Evolutionary conservation across 2,329 filamentous ascomycete genomes (phyloP), one percentile per base, ranked within the genome.

Genomic region (Pyrenochaeta sp.): DNA sequence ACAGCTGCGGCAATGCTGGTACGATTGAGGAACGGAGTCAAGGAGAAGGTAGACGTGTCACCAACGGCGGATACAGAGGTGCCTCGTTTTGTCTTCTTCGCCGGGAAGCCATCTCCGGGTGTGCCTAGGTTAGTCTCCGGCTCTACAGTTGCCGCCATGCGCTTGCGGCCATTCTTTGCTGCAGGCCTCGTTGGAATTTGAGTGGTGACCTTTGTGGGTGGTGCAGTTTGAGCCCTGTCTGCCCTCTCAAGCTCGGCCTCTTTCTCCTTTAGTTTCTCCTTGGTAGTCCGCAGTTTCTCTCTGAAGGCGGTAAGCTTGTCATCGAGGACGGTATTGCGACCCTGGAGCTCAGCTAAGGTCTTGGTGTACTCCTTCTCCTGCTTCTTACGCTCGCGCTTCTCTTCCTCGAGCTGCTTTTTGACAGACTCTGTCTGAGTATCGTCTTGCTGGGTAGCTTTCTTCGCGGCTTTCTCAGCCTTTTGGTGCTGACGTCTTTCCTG

Each of bases 1-100:
- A n/a, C n/a, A 6, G 75, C 72, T n/a, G 74, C 72, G 10, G 86
- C 74, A 52, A 77, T 86, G 48, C 79, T 84, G 18, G 83, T 86
- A 36, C 87, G 84, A 69, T 92, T 96, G 49, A 97, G 78, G 76
- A 96, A 96, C 0, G 93, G 93, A 0, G 93, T 97, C 53, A 96
- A 90, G 3, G 91, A 96, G 71, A 97, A 96, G 3, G 82, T 86
- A 0, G 92, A 96, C 71, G 96, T 96, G 64, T 96, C 90, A 20
- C 89, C 90, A 4, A 88, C 76, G 41, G 84, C 74, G 1, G 82
- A 79, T 3, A 62, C 62, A 24, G 82, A 80, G 14, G 84, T 81
- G 9, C 65, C 68, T 48, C 77, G 75, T 49, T 67, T 70, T 21
- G 71, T 68, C 51, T 77, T 74, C 65, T 79, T 79, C 23, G 70